Conservation (phyloP, 1,139 yeast genomes). For the Kluyveromyces sp. region DNA sequence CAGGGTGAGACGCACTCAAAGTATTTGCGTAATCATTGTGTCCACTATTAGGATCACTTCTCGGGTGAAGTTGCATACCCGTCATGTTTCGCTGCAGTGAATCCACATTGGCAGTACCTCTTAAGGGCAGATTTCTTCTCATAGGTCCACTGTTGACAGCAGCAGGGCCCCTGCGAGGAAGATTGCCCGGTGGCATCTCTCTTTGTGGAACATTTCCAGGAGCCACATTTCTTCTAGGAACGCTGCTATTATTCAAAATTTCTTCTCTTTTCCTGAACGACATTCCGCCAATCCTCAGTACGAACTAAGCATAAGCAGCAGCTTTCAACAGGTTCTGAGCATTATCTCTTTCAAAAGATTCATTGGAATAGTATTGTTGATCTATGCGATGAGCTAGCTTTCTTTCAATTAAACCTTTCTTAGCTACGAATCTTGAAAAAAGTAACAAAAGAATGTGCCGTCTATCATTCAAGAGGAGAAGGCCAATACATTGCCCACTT, state of each 20-base stretch:
- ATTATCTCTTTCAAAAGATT: no score
- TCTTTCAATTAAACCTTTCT: no score
- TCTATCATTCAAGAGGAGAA: no score
- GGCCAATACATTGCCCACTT: no score
- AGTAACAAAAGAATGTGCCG: not conserved
- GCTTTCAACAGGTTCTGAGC: no score
- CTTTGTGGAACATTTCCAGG: conserved; percentile 12
- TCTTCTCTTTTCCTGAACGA: conserved; percentile 70
- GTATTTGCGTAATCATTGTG: not conserved
- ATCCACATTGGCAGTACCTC: not conserved
- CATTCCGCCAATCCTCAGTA: conserved; percentile 43
- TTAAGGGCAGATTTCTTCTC: not conserved
- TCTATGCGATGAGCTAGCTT: not conserved
- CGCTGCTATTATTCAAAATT: conserved; percentile 29
- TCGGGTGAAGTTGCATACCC: not conserved
- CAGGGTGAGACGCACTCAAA: conserved; percentile 39
- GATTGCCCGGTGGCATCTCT: conserved; percentile 2
- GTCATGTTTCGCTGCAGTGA: not conserved
- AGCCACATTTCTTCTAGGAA: conserved; percentile 14
- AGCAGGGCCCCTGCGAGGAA: conserved; percentile 7
- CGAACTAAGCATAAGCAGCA: no score
- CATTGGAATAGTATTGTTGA: not conserved
- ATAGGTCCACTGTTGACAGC: conserved; percentile 4
- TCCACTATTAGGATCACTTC: not conserved
- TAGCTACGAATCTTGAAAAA: not conserved